A percentile compares a stretch with the other conserved stretches of the same genome.
phyloP scores from a whole-genome alignment of 805 yeast species.

The Jamesozyma rosinii region DNA sequence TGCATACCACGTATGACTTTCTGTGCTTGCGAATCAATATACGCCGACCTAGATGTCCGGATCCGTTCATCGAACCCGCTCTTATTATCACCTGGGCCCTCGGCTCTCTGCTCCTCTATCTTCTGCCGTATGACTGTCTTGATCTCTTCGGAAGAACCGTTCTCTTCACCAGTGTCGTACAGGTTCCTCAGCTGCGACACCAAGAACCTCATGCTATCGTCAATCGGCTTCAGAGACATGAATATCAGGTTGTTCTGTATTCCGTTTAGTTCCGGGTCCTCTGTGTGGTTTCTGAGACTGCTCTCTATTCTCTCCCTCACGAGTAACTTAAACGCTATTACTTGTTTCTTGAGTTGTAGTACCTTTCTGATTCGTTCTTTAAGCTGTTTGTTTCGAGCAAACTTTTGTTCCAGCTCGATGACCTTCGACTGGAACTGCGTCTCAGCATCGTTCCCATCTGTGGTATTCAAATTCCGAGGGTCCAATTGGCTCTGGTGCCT shows the following conservation, averaged over 20 bases:
- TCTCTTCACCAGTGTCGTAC: constrained; percentile 21
- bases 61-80: neutral
- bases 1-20: neutral
- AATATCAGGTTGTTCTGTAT: constrained; percentile 9
- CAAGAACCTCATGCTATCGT: constrained; percentile 22
- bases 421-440: constrained; percentile 15
- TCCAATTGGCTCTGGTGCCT: constrained; percentile 57
- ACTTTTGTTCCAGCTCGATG: constrained; percentile 14
- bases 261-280: neutral
- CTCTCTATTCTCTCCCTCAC: constrained; percentile 6
- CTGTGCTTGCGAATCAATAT: constrained; percentile 6
- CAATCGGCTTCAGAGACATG: constrained; percentile 22
- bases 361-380: constrained; percentile 14
- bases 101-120: neutral
- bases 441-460: constrained; percentile 7
- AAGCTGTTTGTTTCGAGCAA: constrained; percentile 12
- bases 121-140: constrained; percentile 1
- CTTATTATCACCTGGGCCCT: neutral
- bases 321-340: constrained; percentile 15
- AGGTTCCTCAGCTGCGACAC: constrained; percentile 19
- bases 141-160: constrained; percentile 20
- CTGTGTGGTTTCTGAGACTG: neutral
- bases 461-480: constrained; percentile 8
- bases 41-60: constrained; percentile 2
- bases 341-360: constrained; percentile 15